Evolutionary conservation across 2,329 filamentous ascomycete species (phyloP), one percentile per base, ranked within the genome.

Genomic region (Claviceps arundinis): DNA sequence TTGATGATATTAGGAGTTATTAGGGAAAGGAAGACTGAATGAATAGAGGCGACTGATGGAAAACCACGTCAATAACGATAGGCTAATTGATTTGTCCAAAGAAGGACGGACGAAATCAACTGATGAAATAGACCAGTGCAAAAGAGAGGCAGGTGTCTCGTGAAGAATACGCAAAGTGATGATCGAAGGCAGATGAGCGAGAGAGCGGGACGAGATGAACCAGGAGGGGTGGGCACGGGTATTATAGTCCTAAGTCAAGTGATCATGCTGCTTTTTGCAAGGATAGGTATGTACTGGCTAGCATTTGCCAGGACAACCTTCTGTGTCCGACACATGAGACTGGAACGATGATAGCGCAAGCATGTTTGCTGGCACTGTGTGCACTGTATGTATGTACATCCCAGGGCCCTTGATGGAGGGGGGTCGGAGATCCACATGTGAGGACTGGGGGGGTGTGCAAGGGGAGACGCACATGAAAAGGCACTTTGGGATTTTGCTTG

Each of bases 71-170:
- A 22, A 22, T 13, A 54, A 51, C 52, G 52, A 54, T 37, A 26
- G 52, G 46, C 47, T 46, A 46, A 50, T 43, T 49, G 48, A 52
- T 37, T 52, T 52, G 55, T 46, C 52, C 52, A 59, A 46, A 50
- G 17, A 78, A 62, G 37, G 48, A 57, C 0, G 43, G 47, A 50
- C 59, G 76, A 75, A 42, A 54, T 58, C 2, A 76, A 56, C 53
- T 34, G 30, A 43, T 41, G 47, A n/a, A 14, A 13, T n/a, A 47
- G 46, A 19, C 13, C 34, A 55, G 37, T 49, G 50, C 49, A 46
- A 37, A 49, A 37, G 22, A 51, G 37, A 52, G 48, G 55, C 48
- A 53, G 41, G 49, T 53, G 51, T 50, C 51, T 53, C 46, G 54
- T 47, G 34, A 41, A 17, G 24, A 38, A 26, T 41, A 43, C 47